Evolutionary conservation across 176 grass and related monocot genomes (phyloP).

Genomic region (Hyparrhenia diplandra): DNA sequence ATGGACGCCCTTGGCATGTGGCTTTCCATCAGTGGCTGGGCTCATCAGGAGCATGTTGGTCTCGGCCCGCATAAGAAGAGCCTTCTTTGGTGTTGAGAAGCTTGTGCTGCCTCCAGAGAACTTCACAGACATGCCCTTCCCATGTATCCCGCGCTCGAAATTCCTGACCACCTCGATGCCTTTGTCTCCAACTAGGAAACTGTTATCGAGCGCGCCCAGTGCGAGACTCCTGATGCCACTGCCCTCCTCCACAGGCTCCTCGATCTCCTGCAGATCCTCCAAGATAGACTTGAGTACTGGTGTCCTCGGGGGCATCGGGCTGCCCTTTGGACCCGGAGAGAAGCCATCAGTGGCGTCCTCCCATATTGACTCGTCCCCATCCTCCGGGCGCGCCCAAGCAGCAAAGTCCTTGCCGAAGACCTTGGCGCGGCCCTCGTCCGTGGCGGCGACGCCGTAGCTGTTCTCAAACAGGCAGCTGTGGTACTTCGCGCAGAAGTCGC

Average conservation of each 20-base stretch:
- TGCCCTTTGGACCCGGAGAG: conserved; percentile 30
- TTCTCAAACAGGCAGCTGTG: conserved; percentile 85
- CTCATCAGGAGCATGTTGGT: conserved; percentile 95
- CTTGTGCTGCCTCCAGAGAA: conserved; percentile 45
- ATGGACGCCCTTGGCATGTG: conserved; percentile 65
- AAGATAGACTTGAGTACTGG: conserved; percentile 42
- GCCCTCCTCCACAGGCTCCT: conserved; percentile 60
- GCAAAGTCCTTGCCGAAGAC: conserved; percentile 93
- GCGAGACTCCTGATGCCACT: conserved; percentile 76
- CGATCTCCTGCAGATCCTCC: conserved; percentile 81
- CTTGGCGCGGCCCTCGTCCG: conserved; percentile 68
- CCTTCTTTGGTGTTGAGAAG: conserved; percentile 74
- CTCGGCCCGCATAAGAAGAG: conserved; percentile 83
- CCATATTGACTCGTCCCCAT: conserved; percentile 78
- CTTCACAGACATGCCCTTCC: conserved; percentile 73
- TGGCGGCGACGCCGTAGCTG: conserved; percentile 66
- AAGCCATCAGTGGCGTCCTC: conserved; percentile 56
- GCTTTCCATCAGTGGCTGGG: conserved; percentile 88
- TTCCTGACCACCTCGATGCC: conserved; percentile 75
- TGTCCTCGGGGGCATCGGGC: conserved; percentile 22
- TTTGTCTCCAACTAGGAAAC: conserved; percentile 62
- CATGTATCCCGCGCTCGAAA: conserved; percentile 81
- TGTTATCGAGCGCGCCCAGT: conserved; percentile 69
- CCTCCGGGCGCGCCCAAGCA: conserved; percentile 80
- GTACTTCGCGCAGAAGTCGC: conserved; percentile 64